Base-by-base conservation (phyloP, 108 stramenopile genomes). In the Nannochloropsis gaditana region DNA sequence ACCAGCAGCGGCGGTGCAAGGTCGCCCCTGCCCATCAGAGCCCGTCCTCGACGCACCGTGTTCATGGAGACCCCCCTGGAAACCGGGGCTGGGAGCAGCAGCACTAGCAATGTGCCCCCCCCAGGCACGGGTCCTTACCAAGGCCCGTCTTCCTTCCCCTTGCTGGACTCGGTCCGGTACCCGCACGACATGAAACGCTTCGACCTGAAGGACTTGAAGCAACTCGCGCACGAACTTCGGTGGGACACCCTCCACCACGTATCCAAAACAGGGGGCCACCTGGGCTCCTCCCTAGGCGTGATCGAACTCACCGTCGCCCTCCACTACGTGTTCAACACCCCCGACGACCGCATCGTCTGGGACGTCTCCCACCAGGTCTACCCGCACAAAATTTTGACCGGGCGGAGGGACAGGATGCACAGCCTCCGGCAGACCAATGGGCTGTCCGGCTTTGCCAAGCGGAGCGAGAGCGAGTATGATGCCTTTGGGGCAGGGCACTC, bases 311-410 rank as follows among this genome's bases (percentile, higher is more conserved):
- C 97, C 42, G 96, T 96, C 41, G 97, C 97, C 3, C 88, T 98
- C 81, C 97, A 98, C 89, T 95, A 97, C 89, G 96, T 98, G 43
- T 98, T 97, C 89, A 95, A 97, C 89, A 95, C 96, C 94, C 97
- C 97, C 84, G 94, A 95, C 82, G 97, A 98, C 90, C 94, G 95
- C 81, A 98, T 98, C 84, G 93, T 96, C 79, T 98, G 97, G 97
- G 97, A 98, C 86, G 97, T 98, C 44, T 90, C 94, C n/a, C 97
- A 98, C 87, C 96, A 98, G 90, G 96, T 95, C 85, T 98, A 98
- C 88, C 95, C 96, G 17, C 97, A 98, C 92, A 98, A 98, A 90
- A 97, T 98, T 86, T 89, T 98, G 73, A 98, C 97, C 17, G 97
- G 97, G 9, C 92, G 97, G 42, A 91, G 97, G 44, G 88, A 94